These are phyloP conservation scores for Sugiyamaella qingdaonensis DNA, from an alignment of 805 yeast genomes.

Conservation along the genomic window DNA sequence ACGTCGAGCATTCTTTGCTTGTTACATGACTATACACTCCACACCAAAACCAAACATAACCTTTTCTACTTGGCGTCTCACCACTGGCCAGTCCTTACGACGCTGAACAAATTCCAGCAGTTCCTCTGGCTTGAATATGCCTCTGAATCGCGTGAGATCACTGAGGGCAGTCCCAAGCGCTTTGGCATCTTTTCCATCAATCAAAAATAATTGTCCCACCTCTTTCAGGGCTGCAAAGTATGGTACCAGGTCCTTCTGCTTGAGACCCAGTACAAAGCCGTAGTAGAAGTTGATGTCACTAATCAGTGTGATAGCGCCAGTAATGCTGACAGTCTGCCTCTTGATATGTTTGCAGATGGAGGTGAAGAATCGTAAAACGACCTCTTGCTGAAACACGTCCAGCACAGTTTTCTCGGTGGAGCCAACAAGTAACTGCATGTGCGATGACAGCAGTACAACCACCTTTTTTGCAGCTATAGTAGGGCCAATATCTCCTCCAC, in stretches of 20 bases:
- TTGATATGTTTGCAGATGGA: constrained; percentile 74
- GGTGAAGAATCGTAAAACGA: constrained; percentile 80
- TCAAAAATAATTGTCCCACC: constrained; percentile 77
- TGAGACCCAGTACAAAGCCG: constrained; percentile 56
- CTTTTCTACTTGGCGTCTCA: constrained; percentile 78
- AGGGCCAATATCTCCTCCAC: constrained; percentile 38
- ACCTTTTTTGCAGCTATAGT: constrained; percentile 64
- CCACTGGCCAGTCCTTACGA: constrained; percentile 78
- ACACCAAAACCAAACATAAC: constrained; percentile 89
- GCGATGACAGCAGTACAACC: constrained; percentile 60
- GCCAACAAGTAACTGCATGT: constrained; percentile 68
- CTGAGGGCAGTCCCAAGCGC: constrained; percentile 80
- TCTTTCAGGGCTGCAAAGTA: constrained; percentile 76
- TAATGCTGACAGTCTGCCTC: constrained; percentile 63
- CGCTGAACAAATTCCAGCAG: constrained; percentile 88
- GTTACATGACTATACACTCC: constrained; percentile 61
- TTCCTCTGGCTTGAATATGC: constrained; percentile 87
- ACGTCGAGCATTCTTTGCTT: not conserved
- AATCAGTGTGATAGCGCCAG: constrained; percentile 79
- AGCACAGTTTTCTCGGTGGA: constrained; percentile 83
- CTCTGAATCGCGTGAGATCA: constrained; percentile 80
- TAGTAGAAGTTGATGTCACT: constrained; percentile 78
- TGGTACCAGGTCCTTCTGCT: constrained; percentile 56
- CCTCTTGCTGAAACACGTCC: constrained; percentile 91
- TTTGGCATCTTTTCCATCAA: constrained; percentile 69